A percentile compares a stretch with the other conserved stretches of the same genome.
phyloP scores from a whole-genome alignment of 768 basidiomycete species.

The Strobilomyces confusus region DNA sequence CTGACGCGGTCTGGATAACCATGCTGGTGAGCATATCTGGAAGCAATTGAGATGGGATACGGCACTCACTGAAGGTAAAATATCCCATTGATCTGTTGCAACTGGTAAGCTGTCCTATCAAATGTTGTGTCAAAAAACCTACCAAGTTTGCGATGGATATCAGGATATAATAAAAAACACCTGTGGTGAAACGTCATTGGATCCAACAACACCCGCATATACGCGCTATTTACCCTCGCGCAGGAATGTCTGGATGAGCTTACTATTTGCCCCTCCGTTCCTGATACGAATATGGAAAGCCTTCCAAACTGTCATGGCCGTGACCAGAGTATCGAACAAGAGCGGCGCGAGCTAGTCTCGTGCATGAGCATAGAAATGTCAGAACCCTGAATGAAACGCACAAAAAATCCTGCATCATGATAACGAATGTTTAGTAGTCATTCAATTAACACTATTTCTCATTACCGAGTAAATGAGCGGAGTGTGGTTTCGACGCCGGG shows the following conservation, averaged over 20 bases:
- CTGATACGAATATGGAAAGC: conserved; percentile 72
- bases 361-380: conserved; percentile 3
- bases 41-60: background rate
- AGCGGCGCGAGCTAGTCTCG: conserved; percentile 69
- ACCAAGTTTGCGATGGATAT: conserved; percentile 84
- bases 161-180: conserved; percentile 80
- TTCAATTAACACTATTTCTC: conserved; percentile 11
- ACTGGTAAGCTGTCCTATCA: conserved; percentile 1
- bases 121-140: conserved; percentile 10
- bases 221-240: conserved; percentile 55
- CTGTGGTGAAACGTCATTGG: conserved; percentile 21
- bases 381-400: conserved; percentile 31
- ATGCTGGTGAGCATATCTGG: conserved; percentile 9
- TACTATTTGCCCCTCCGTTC: conserved; percentile 72
- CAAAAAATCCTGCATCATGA: conserved; percentile 57
- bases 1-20: conserved; percentile 59
- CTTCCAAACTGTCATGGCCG: conserved; percentile 76
- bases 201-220: background rate
- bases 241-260: conserved; percentile 79
- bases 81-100: conserved; percentile 63
- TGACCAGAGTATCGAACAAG: conserved; percentile 76
- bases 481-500: conserved; percentile 78
- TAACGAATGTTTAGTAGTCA: conserved; percentile 6
- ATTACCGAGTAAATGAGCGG: conserved; percentile 74
- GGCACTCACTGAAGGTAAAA: conserved; percentile 75